phyloP scores from a whole-genome alignment of 768 basidiomycete genomes.

The Holtermanniella nyarrowii region DNA sequence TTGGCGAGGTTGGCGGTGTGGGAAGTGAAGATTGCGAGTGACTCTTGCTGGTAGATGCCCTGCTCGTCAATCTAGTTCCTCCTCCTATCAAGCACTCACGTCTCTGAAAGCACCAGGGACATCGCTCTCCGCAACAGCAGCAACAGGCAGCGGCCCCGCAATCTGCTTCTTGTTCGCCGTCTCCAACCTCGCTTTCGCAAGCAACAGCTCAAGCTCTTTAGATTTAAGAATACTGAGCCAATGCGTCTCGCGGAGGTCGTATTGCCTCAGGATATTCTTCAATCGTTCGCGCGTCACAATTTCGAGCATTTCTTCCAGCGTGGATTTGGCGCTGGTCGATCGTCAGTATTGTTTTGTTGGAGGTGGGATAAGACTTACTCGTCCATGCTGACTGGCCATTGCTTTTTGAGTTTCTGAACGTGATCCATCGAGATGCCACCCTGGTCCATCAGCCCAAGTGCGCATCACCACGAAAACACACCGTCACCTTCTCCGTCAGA shows the following conservation, averaged over 20 bases:
- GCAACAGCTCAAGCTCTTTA: constrained; percentile 77
- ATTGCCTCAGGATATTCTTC: constrained; percentile 76
- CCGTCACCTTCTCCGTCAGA: constrained; percentile 53
- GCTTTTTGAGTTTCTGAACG: constrained; percentile 64
- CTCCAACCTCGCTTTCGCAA: constrained; percentile 75
- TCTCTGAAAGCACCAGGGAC: no score
- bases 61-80: no score
- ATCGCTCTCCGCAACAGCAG: no score
- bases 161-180: constrained; percentile 30
- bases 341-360: no score
- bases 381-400: constrained; percentile 63
- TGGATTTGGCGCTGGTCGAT: constrained; percentile 53
- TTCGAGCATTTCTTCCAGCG: constrained; percentile 75
- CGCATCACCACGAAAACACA: constrained; percentile 1
- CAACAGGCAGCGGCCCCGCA: no score
- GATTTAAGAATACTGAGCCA: constrained; percentile 87
- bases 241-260: constrained; percentile 80
- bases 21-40: neutral
- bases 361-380: constrained; percentile 49
- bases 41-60: neutral
- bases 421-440: constrained; percentile 48
- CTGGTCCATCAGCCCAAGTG: constrained; percentile 47
- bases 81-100: no score
- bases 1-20: neutral
- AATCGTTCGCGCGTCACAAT: constrained; percentile 76